phyloP scores from a whole-genome alignment of 2,329 filamentous ascomycete genomes.

The Escovopsis sp. region DNA sequence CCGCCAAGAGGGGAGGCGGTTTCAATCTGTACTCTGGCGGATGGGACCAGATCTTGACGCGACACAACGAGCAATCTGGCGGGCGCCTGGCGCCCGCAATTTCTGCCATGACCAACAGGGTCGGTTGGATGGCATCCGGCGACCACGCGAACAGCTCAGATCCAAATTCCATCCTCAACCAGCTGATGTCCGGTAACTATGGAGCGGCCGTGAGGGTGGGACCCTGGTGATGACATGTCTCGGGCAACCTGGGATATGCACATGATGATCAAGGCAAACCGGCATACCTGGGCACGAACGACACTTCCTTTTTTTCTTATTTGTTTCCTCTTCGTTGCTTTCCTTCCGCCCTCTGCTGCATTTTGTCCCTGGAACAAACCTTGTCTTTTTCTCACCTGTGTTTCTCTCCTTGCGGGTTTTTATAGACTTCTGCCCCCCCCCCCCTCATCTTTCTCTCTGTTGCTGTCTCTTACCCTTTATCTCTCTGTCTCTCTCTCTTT shows the following conservation, averaged over 20 bases:
- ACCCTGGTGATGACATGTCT: constrained; percentile 32
- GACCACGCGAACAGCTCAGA: constrained; percentile 22
- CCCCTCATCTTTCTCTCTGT: constrained; percentile 2
- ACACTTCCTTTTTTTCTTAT: constrained; percentile 14
- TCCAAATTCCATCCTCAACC: constrained; percentile 44
- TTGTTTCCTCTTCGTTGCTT: constrained; percentile 20
- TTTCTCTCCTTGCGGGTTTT: constrained; percentile 18
- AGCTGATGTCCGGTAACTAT: constrained; percentile 46
- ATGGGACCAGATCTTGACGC: constrained; percentile 78
- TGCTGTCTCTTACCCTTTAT: no score
- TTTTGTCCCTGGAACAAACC: constrained; percentile 9
- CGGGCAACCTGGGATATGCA: no score
- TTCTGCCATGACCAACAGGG: constrained; percentile 55
- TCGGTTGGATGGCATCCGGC: constrained; percentile 60
- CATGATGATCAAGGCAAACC: no score
- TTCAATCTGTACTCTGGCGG: constrained; percentile 79
- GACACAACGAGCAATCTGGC: constrained; percentile 77
- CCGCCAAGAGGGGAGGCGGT: constrained; percentile 78
- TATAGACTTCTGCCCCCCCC: constrained; percentile 23
- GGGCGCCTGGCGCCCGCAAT: constrained; percentile 71
- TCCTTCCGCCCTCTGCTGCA: constrained; percentile 22
- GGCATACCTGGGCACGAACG: constrained; percentile 15
- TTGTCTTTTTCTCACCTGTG: no score
- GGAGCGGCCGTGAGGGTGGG: constrained; percentile 46
- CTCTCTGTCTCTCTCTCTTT: background rate